Conservation (phyloP, 73 alveolate genomes). For the Vitrella brassicaformis region DNA sequence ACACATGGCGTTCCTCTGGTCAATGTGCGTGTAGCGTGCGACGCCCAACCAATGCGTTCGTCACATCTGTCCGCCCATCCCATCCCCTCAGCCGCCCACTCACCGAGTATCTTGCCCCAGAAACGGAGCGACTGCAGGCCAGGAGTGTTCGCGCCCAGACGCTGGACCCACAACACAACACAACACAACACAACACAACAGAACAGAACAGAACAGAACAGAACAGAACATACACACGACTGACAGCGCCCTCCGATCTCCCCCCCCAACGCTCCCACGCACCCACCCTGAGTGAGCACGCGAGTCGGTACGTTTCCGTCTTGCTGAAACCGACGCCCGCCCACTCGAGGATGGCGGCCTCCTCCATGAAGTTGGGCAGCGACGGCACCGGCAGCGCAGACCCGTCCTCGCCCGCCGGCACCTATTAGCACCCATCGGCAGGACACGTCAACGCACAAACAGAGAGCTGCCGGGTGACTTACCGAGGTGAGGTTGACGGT, state of each 20-base stretch:
- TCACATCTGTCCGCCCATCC: background rate
- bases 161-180: too few species aligned
- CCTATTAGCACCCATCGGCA: background rate
- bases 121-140: conserved; percentile 35
- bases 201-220: too few species aligned
- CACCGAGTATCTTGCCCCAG: conserved; percentile 53
- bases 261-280: background rate
- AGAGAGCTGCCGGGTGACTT: background rate
- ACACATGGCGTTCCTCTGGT: background rate
- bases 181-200: too few species aligned
- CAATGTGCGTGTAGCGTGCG: background rate
- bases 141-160: conserved; percentile 5
- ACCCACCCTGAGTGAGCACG: conserved; percentile 19
- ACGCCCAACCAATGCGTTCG: background rate
- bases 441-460: background rate
- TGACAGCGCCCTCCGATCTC: too few species aligned
- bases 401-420: background rate
- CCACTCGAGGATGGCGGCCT: conserved; percentile 44
- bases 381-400: background rate
- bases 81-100: background rate
- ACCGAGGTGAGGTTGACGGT: background rate
- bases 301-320: conserved; percentile 37
- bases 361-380: conserved; percentile 43
- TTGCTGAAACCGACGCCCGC: conserved; percentile 55
- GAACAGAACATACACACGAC: too few species aligned